phyloP scores from a whole-genome alignment of 192 early-diverging fungal species.

The Neocallimastix lanati region DNA sequence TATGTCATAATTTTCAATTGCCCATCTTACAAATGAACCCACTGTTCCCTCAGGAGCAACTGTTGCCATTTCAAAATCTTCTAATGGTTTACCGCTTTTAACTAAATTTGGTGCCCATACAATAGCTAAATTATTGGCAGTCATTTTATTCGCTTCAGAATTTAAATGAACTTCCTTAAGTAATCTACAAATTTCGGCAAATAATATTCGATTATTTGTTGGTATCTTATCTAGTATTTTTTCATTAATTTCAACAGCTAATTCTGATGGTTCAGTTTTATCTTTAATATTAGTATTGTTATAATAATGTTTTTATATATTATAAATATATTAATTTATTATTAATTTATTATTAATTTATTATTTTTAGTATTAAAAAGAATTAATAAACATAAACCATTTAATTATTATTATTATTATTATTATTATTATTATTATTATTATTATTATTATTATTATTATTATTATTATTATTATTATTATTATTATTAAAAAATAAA shows the following conservation, averaged over 20 bases:
- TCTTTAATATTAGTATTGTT: background rate
- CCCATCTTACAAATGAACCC: background rate
- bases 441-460: no score
- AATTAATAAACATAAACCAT: no score
- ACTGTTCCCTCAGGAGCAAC: conserved; percentile 12
- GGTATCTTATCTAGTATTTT: conserved; percentile 18
- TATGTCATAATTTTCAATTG: background rate
- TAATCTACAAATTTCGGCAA: background rate
- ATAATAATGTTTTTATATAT: no score
- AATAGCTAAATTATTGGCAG: conserved; percentile 54
- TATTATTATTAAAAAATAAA: no score
- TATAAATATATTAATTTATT: no score
- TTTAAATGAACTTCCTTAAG: conserved; percentile 3
- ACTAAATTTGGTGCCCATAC: conserved; percentile 81
- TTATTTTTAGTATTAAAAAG: no score
- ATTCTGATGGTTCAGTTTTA: conserved; percentile 11
- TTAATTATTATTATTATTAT: no score
- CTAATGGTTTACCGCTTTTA: conserved; percentile 14
- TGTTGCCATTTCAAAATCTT: conserved; percentile 23
- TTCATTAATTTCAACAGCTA: conserved; percentile 13
- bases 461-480: no score
- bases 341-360: no score
- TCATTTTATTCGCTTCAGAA: conserved; percentile 63
- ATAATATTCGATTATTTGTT: conserved; percentile 23
- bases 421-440: no score